Base-by-base conservation (phyloP, 2,329 filamentous ascomycete species). In the Apiospora pterosperma region DNA sequence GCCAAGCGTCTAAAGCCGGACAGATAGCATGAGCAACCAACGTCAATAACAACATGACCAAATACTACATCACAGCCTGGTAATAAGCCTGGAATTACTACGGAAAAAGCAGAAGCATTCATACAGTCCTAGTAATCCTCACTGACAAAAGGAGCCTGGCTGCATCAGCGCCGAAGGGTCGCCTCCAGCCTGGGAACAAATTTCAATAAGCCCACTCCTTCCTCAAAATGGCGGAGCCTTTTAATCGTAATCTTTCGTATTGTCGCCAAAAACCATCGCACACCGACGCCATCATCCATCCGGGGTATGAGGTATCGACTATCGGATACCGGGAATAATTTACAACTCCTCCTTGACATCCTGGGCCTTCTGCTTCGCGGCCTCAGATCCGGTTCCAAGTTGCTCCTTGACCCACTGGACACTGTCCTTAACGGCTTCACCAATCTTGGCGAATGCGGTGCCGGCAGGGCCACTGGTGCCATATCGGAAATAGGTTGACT, bases 401-500 rank as follows among this genome's bases (percentile, higher is more conserved):
- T 88, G 84, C 38, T 74, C 72, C 62, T 80, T 67, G 63, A 85
- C 75, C 85, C 85, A 88, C 66, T 83, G 79, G 77, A 81, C 83
- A 31, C 80, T 78, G 28, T 77, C 77, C 69, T 80, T 77, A 66
- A 83, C 76, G 60, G 75, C 78, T 67, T 85, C 84, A 65, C 78
- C 77, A 64, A 92, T 70, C 76, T 90, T 90, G 73, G 88, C 89
- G 68, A 88, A 85, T 59, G 92, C 77, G 7, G 90, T 91, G 62
- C 82, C 87, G 61, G 84, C 79, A 16, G 92, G 90, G 34, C 85
- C 85, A 10, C 83, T 86, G 5, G 90, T 92, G 62, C 92, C 92
- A 71, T 94, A 92, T 72, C 85, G 86, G 82, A 93, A 95, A 76
- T 90, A 93, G 25, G 89, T 91, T 25, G 87, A 84, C 71, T 93